Evolutionary conservation across 179 eudicot species (phyloP).

Genomic region (Vitellaria paradoxa): DNA sequence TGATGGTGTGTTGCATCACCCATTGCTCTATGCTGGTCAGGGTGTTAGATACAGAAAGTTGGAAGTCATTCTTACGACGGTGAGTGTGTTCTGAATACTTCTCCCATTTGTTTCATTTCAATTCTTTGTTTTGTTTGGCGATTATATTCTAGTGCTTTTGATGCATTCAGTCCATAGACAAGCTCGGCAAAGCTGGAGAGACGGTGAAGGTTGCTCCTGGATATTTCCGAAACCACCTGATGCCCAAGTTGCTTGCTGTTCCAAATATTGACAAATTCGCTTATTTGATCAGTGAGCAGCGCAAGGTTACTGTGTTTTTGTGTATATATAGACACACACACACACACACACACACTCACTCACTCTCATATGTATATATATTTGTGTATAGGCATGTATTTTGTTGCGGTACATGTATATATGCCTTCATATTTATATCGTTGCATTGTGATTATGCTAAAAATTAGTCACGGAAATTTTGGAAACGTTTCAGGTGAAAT

Average conservation of each 20-base stretch:
- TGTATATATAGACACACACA: neutral
- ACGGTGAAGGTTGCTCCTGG: slow-evolving; percentile 94
- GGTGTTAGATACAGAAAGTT: slow-evolving; percentile 78
- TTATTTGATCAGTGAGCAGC: slow-evolving; percentile 74
- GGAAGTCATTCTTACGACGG: slow-evolving; percentile 92
- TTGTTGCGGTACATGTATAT: too few species aligned
- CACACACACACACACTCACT: neutral
- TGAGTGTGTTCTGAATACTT: slow-evolving; percentile 18
- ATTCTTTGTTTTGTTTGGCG: neutral
- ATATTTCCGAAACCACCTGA: slow-evolving; percentile 81
- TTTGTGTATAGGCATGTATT: too few species aligned
- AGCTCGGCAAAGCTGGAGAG: slow-evolving; percentile 93
- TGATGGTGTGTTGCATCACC: slow-evolving; percentile 48
- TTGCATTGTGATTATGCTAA: neutral
- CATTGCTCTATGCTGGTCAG: slow-evolving; percentile 63
- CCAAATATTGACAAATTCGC: slow-evolving; percentile 91
- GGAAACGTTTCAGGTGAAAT: neutral
- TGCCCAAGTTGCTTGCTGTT: slow-evolving; percentile 93
- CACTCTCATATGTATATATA: too few species aligned
- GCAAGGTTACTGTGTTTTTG: slow-evolving; percentile 49
- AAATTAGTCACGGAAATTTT: neutral
- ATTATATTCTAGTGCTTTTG: neutral
- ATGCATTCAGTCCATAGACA: slow-evolving; percentile 58
- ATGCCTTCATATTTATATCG: neutral
- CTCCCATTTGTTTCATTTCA: neutral